Evolutionary conservation across 169 alveolate genomes (phyloP).

Genomic region (Eimeria sp.): DNA sequence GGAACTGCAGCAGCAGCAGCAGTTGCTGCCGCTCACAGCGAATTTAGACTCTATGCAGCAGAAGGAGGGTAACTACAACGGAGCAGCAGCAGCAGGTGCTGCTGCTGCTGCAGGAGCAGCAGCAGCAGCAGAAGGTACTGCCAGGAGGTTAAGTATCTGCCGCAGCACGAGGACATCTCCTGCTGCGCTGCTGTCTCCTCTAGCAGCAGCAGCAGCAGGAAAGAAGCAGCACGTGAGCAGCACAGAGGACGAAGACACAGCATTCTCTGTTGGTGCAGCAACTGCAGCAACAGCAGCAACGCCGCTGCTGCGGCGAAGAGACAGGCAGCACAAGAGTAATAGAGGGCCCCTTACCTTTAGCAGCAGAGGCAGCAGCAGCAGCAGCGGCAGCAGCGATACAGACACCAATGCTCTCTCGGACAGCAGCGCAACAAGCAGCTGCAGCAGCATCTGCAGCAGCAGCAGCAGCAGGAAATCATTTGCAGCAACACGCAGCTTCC

Average conservation of each 20-base stretch:
- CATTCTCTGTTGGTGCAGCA: constrained; percentile 9
- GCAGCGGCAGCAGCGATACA: too few relatives aligned
- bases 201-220: constrained; percentile 15
- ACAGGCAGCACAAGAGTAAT: not conserved
- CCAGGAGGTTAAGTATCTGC: too few relatives aligned
- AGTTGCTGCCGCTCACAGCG: too few relatives aligned
- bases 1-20: too few relatives aligned
- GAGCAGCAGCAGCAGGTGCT: too few relatives aligned
- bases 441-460: constrained; percentile 41
- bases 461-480: not conserved
- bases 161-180: too few relatives aligned
- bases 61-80: too few relatives aligned
- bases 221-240: not conserved
- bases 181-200: too few relatives aligned
- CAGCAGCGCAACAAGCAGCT: not conserved
- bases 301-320: not conserved
- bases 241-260: constrained; percentile 21
- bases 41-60: too few relatives aligned
- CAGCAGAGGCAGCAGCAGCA: too few relatives aligned
- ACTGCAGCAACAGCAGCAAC: not conserved
- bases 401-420: not conserved
- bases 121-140: too few relatives aligned
- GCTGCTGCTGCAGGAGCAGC: too few relatives aligned
- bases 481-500: not conserved
- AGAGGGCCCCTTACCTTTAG: not conserved